Base-by-base conservation (phyloP, 805 yeast species). In the Groenewaldozyma tartarivorans region DNA sequence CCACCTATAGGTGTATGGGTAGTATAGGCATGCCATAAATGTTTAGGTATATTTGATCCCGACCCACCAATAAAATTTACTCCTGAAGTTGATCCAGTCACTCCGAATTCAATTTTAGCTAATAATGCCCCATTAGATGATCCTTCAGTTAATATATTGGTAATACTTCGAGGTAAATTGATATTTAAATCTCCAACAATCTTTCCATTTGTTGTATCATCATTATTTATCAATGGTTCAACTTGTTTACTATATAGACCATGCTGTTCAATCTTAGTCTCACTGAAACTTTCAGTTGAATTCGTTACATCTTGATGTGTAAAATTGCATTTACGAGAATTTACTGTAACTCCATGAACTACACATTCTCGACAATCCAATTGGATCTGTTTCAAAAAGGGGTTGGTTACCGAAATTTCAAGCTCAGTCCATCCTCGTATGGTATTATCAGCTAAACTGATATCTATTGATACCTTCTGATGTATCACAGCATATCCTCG, bases 1-100 rank as follows among this genome's bases (percentile, higher is more conserved):
- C 81, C 70, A 15, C 86, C 85, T 35, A 79, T 61, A 21, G 85
- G 87, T 3, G 84, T 70, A 54, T 90, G 88, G 1, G 75, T 68
- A 0, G 97, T 90, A 59, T 82, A 87, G 2, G 85, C 94, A 53
- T 81, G 92, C 94, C 95, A 86, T 36, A 64, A 61, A 27, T 65
- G 59, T 40, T 57, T 58, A 15, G 68, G 68, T 16, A 60, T 40
- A 5, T 49, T 66, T 1, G 78, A 65, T 36, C 70, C 66, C 7
- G 61, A 57, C 7, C 79, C 77, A 13, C 85, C 82, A 29, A 79
- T 77, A 57, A 92, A 92, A 38, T 72, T 69, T 13, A 92, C 60
- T 5, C 96, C 97, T 44, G 77, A 75, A 32, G 70, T 72, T 2
- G 90, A 82, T 45, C 81, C 79, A 35, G 64, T 64, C 6, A 83